Evolutionary conservation across 208 protist species (phyloP).

Genomic region (Crithidia sp.): DNA sequence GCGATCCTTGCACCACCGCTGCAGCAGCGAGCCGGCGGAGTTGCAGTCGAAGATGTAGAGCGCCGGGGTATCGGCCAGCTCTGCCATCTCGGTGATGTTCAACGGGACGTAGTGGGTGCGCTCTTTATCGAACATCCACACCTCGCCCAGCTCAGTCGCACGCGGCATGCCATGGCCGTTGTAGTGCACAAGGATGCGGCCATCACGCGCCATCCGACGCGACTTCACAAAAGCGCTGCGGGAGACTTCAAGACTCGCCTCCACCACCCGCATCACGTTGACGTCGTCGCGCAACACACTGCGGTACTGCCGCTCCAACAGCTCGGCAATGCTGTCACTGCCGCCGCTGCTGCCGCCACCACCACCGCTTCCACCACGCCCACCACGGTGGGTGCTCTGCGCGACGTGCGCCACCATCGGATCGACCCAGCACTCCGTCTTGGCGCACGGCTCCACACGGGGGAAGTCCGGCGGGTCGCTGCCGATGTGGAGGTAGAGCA

Average conservation of each 20-base stretch:
- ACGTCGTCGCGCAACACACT: slow-evolving; percentile 52
- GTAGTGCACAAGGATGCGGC: slow-evolving; percentile 98
- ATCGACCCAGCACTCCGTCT: slow-evolving; percentile 97
- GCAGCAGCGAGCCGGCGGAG: slow-evolving; percentile 87
- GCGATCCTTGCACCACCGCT: slow-evolving; percentile 78
- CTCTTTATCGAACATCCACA: slow-evolving; percentile 99
- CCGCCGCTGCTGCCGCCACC: slow-evolving; percentile 35
- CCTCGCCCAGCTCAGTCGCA: slow-evolving; percentile 97
- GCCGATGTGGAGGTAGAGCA: slow-evolving; percentile 98
- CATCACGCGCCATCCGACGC: slow-evolving; percentile 83
- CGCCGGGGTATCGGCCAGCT: slow-evolving; percentile 92
- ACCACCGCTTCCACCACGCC: slow-evolving; percentile 20
- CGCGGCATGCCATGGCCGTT: slow-evolving; percentile 99
- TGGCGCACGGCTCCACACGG: slow-evolving; percentile 95
- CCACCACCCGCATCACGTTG: slow-evolving; percentile 81
- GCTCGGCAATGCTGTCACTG: slow-evolving; percentile 94
- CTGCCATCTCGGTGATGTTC: slow-evolving; percentile 95
- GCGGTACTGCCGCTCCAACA: slow-evolving; percentile 94
- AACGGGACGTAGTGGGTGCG: slow-evolving; percentile 99
- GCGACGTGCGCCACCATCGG: slow-evolving; percentile 74
- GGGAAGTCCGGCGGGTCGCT: slow-evolving; percentile 98
- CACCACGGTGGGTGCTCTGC: slow-evolving; percentile 36
- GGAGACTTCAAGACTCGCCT: slow-evolving; percentile 95
- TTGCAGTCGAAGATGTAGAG: slow-evolving; percentile 99
- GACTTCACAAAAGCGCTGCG: slow-evolving; percentile 84